Percentiles rank a stretch among this genome's conserved stretches.
Evolutionary conservation across 1,284 basidiomycete species (phyloP).

Genomic region (Malassezia sympodialis): DNA sequence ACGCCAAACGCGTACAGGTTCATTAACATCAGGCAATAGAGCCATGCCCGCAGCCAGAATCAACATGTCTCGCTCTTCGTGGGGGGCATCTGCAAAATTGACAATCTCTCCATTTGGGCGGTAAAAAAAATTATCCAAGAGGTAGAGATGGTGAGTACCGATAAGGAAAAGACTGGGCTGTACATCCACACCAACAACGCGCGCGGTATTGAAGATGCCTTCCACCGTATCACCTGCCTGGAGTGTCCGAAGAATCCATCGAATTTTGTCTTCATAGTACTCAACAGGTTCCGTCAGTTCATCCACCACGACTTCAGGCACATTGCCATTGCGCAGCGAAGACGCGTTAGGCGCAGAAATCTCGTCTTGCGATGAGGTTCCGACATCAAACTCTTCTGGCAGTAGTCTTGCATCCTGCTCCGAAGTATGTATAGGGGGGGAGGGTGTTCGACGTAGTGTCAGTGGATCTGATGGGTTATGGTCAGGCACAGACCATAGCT

Average conservation of each 20-base stretch:
- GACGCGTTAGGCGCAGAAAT: background rate
- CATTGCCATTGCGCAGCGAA: background rate
- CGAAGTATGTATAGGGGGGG: background rate
- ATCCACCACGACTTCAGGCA: background rate
- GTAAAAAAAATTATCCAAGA: slow-evolving; percentile 85
- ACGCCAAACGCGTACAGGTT: slow-evolving; percentile 31
- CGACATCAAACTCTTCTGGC: background rate
- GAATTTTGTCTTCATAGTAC: slow-evolving; percentile 57
- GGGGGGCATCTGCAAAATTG: slow-evolving; percentile 74
- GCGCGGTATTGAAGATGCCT: slow-evolving; percentile 55
- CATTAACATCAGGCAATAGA: slow-evolving; percentile 22
- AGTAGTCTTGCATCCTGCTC: slow-evolving; percentile 1
- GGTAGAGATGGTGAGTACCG: slow-evolving; percentile 72
- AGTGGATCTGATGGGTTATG: background rate
- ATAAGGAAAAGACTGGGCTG: slow-evolving; percentile 75
- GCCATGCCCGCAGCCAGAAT: slow-evolving; percentile 61
- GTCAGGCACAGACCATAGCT: slow-evolving; percentile 27
- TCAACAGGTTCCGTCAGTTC: slow-evolving; percentile 29
- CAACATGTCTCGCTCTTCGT: slow-evolving; percentile 53
- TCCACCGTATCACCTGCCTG: slow-evolving; percentile 83
- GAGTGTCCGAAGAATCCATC: slow-evolving; percentile 53
- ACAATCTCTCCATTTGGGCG: slow-evolving; percentile 76
- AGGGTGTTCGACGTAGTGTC: background rate
- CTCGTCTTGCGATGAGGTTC: background rate
- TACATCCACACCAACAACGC: slow-evolving; percentile 38